Evolutionary conservation across 371 early-diverging fungal genomes (phyloP).

Genomic region (Circinella umbellata): DNA sequence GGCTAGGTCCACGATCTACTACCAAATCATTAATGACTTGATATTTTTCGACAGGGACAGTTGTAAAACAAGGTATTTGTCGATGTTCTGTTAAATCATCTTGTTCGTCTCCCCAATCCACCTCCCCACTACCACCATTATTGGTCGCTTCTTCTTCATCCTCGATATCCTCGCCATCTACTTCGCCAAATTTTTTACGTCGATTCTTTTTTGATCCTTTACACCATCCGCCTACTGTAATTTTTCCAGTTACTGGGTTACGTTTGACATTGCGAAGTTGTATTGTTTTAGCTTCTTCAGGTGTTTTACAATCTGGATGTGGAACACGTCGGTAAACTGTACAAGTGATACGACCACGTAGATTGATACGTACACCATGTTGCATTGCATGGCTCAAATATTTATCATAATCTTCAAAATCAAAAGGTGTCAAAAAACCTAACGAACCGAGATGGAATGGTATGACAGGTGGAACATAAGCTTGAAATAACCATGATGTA

Average conservation of each 20-base stretch:
- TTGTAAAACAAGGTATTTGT: slow-evolving; percentile 39
- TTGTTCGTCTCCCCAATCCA: slow-evolving; percentile 8
- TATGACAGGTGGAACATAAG: slow-evolving; percentile 84
- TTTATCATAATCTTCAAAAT: slow-evolving; percentile 53
- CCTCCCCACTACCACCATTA: background rate
- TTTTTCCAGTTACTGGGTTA: slow-evolving; percentile 52
- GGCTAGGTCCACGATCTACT: slow-evolving; percentile 87
- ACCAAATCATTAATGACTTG: slow-evolving; percentile 80
- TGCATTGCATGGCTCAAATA: slow-evolving; percentile 66
- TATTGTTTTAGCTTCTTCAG: slow-evolving; percentile 23
- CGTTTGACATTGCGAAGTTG: slow-evolving; percentile 46
- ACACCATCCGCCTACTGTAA: slow-evolving; percentile 41
- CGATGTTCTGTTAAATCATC: slow-evolving; percentile 34
- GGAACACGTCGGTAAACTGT: slow-evolving; percentile 9
- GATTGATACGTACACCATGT: slow-evolving; percentile 80
- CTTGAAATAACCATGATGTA: slow-evolving; percentile 89
- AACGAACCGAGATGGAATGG: slow-evolving; percentile 89
- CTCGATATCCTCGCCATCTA: slow-evolving; percentile 16
- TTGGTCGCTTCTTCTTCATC: slow-evolving; percentile 15
- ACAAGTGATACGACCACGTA: slow-evolving; percentile 89
- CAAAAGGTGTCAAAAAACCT: slow-evolving; percentile 90
- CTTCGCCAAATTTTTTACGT: slow-evolving; percentile 53
- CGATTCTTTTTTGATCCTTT: slow-evolving; percentile 16
- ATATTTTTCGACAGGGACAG: slow-evolving; percentile 45
- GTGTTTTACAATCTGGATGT: slow-evolving; percentile 11